Conservation (phyloP, 2,329 filamentous ascomycete genomes). For the Albophoma yamanashiensis region DNA sequence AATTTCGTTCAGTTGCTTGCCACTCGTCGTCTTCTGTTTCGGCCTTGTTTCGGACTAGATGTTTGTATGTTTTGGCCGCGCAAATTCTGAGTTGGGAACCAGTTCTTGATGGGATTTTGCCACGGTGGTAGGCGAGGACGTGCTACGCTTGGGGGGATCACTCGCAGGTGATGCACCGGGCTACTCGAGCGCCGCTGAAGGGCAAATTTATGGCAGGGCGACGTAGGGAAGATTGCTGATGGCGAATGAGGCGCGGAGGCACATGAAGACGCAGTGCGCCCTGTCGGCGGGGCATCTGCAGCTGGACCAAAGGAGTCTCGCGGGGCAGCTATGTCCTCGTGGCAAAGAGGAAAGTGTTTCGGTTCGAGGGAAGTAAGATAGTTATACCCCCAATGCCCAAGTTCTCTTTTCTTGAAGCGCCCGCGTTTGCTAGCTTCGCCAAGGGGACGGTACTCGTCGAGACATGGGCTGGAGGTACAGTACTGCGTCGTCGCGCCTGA, state of each 20-base stretch:
- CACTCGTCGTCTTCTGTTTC: neutral
- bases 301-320: neutral
- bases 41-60: slow-evolving; percentile 1
- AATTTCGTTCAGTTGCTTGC: neutral
- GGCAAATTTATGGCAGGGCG: neutral
- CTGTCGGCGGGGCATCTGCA: neutral
- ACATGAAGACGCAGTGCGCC: neutral
- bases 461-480: neutral
- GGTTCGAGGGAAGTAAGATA: neutral
- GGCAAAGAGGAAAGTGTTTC: neutral
- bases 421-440: neutral
- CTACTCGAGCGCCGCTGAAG: neutral
- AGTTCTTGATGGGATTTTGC: neutral
- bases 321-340: neutral
- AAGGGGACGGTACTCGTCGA: neutral
- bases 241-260: neutral
- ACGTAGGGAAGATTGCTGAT: neutral
- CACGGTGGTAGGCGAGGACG: neutral
- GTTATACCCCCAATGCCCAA: slow-evolving; percentile 2
- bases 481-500: neutral
- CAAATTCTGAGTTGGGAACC: neutral
- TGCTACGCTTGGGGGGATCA: neutral
- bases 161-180: neutral
- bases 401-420: neutral
- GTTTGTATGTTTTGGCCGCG: slow-evolving; percentile 1